These are phyloP conservation scores for Dendryphion nanum DNA, from an alignment of 2,329 filamentous ascomycete genomes.

Conservation along the genomic window DNA sequence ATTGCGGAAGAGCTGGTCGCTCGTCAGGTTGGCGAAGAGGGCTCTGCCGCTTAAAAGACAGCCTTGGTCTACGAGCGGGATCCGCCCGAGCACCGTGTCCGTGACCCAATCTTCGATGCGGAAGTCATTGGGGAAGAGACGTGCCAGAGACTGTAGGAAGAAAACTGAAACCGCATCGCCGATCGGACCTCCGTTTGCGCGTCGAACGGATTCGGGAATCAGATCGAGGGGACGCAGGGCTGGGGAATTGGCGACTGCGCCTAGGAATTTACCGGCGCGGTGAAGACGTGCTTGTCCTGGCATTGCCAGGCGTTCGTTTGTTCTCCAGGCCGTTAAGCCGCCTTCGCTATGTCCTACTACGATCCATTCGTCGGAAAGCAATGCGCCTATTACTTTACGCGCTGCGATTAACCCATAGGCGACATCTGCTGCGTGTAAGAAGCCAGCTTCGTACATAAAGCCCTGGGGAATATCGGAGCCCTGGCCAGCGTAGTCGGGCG, in stretches of 20 bases:
- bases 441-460: conserved; percentile 22
- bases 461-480: conserved; percentile 18
- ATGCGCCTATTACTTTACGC: conserved; percentile 14
- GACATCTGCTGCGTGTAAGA: conserved; percentile 18
- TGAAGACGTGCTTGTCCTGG: conserved; percentile 14
- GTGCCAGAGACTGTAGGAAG: conserved; percentile 16
- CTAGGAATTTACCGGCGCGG: conserved; percentile 18
- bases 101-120: conserved; percentile 17
- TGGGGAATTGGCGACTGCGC: conserved; percentile 19
- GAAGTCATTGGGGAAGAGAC: conserved; percentile 12
- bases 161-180: conserved; percentile 19
- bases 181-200: conserved; percentile 16
- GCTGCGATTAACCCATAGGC: conserved; percentile 17
- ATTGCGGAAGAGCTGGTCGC: conserved; percentile 13
- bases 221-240: conserved; percentile 20
- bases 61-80: conserved; percentile 16
- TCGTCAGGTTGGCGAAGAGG: conserved; percentile 15
- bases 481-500: conserved; percentile 11
- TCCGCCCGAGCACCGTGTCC: conserved; percentile 11
- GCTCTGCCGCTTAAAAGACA: conserved; percentile 13
- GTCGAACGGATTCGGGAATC: conserved; percentile 18
- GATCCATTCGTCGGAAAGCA: conserved; percentile 17
- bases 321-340: conserved; percentile 22
- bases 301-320: conserved; percentile 21
- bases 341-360: conserved; percentile 23